Evolutionary conservation across 768 basidiomycete genomes (phyloP).

Genomic region (Chalciporus sphaerocephalus): DNA sequence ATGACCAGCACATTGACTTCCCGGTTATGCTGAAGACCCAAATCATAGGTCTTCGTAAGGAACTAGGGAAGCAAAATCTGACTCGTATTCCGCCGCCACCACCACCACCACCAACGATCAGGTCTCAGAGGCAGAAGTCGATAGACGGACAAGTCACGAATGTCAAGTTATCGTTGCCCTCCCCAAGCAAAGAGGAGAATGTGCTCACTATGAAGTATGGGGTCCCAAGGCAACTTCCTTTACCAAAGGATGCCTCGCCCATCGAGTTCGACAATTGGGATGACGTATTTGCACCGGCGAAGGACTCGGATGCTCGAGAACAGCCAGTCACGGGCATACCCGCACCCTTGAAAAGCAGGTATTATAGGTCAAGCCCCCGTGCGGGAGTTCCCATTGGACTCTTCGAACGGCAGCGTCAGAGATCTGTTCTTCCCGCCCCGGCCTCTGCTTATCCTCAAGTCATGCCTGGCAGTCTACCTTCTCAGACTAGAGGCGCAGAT

Average conservation of each 20-base stretch:
- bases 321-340: too few species aligned
- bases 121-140: background rate
- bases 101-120: background rate
- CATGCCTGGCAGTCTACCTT: slow-evolving; percentile 26
- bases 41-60: slow-evolving; percentile 59
- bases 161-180: background rate
- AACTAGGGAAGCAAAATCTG: slow-evolving; percentile 48
- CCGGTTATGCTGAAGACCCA: slow-evolving; percentile 47
- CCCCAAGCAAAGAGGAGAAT: slow-evolving; percentile 1
- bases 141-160: background rate
- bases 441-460: slow-evolving; percentile 24
- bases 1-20: slow-evolving; percentile 52
- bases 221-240: background rate
- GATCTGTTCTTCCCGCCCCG: slow-evolving; percentile 19
- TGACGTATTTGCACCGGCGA: background rate
- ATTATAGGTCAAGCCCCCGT: background rate
- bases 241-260: background rate
- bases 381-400: background rate
- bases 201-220: background rate
- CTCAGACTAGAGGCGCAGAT: background rate
- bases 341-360: background rate
- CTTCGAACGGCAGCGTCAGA: background rate
- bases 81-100: background rate
- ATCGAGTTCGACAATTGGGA: background rate
- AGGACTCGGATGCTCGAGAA: background rate